phyloP scores from a whole-genome alignment of 2,329 filamentous ascomycete species.

The Alternaria incomplexa region DNA sequence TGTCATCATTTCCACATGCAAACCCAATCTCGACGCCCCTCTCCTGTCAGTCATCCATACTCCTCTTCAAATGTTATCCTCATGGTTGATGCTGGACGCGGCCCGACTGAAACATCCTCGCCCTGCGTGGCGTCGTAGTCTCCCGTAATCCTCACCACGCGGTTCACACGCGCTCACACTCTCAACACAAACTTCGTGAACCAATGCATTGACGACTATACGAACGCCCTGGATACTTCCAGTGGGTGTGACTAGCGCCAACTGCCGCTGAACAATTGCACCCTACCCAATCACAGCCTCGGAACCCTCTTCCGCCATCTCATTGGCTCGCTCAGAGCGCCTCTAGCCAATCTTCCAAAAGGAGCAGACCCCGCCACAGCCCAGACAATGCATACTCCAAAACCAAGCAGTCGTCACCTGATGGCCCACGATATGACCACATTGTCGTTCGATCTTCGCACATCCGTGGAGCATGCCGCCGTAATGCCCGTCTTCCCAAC shows the following conservation, averaged over 20 bases:
- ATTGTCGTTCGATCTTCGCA: not conserved
- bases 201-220: conserved; percentile 29
- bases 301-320: conserved; percentile 15
- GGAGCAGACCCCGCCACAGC: conserved; percentile 17
- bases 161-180: conserved; percentile 6
- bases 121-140: not conserved
- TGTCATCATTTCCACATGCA: conserved; percentile 8
- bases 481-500: conserved; percentile 15
- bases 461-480: not conserved
- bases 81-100: conserved; percentile 2
- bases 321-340: conserved; percentile 39
- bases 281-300: conserved; percentile 33
- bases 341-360: conserved; percentile 26
- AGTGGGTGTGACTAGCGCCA: conserved; percentile 21
- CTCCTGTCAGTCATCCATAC: not conserved
- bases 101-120: not conserved
- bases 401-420: not conserved
- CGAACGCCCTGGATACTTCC: conserved; percentile 10
- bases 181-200: conserved; percentile 8
- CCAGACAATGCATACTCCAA: conserved; percentile 5
- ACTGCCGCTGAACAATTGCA: conserved; percentile 14
- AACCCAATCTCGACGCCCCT: not conserved
- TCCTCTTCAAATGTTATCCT: not conserved
- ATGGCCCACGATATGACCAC: not conserved
- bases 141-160: not conserved